These are phyloP conservation scores for Agaricus subrufescens DNA, from an alignment of 768 basidiomycete genomes.

Conservation along the genomic window DNA sequence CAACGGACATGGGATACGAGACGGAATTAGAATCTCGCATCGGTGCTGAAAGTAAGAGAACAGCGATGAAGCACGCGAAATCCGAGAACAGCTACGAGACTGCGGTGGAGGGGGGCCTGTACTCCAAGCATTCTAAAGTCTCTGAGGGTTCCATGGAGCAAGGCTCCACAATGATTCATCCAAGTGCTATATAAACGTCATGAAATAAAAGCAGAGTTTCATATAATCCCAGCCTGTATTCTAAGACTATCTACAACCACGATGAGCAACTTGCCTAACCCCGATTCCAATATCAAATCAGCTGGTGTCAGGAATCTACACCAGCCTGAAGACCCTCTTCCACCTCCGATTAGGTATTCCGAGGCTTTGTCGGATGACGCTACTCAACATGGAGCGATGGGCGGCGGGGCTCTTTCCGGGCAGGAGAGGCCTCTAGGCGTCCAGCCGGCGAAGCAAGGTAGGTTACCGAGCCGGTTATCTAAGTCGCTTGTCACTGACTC, in stretches of 20 bases:
- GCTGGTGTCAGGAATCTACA: constrained; percentile 34
- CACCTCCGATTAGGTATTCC: constrained; percentile 29
- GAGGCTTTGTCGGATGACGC: neutral
- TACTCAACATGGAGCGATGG: neutral
- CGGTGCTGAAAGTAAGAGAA: too few relatives aligned
- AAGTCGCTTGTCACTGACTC: neutral
- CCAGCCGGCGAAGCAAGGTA: constrained; percentile 5
- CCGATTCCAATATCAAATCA: constrained; percentile 5
- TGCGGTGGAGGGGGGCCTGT: too few relatives aligned
- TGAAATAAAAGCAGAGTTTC: neutral
- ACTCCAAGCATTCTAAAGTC: too few relatives aligned
- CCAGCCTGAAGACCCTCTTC: constrained; percentile 42
- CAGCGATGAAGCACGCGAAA: too few relatives aligned
- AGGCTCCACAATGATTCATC: neutral
- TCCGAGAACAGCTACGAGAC: too few relatives aligned
- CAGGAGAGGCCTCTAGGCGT: constrained; percentile 6
- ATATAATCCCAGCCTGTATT: neutral
- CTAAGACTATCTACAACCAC: neutral
- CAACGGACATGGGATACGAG: neutral
- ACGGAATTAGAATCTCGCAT: neutral
- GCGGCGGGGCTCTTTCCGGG: neutral
- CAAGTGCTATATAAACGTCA: neutral
- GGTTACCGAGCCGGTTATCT: neutral
- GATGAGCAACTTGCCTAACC: constrained; percentile 7
- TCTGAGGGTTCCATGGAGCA: too few relatives aligned